Evolutionary conservation across 2,329 filamentous ascomycete species (phyloP).

Genomic region (Aspergillus hortae): DNA sequence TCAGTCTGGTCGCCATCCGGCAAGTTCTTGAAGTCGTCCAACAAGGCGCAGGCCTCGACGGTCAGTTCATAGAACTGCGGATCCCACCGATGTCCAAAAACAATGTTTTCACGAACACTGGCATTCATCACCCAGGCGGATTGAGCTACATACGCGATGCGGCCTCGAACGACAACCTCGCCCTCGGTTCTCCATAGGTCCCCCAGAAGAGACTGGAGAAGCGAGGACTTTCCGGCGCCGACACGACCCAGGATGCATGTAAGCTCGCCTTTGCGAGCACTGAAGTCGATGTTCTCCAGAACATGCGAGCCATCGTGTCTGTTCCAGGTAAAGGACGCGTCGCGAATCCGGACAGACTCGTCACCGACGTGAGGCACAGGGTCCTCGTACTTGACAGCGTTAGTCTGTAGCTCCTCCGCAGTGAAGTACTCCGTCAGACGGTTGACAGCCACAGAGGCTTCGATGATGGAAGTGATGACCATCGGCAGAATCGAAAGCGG

Average conservation of each 20-base stretch:
- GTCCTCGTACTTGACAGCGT: conserved; percentile 70
- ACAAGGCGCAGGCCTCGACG: conserved; percentile 81
- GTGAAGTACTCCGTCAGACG: conserved; percentile 80
- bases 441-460: conserved; percentile 86
- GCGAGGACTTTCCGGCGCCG: conserved; percentile 90
- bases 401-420: conserved; percentile 83
- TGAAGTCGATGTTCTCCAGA: conserved; percentile 81
- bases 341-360: conserved; percentile 76
- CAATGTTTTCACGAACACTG: conserved; percentile 92
- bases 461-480: conserved; percentile 95
- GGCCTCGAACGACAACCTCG: conserved; percentile 75
- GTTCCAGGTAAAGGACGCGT: conserved; percentile 94
- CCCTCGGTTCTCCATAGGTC: conserved; percentile 89
- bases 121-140: conserved; percentile 97
- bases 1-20: conserved; percentile 96
- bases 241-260: conserved; percentile 91
- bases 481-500: conserved; percentile 91
- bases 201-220: conserved; percentile 82
- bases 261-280: conserved; percentile 86
- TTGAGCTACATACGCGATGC: conserved; percentile 87
- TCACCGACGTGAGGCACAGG: conserved; percentile 74
- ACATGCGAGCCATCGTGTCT: conserved; percentile 66
- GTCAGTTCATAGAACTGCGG: conserved; percentile 92
- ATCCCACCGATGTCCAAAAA: conserved; percentile 94
- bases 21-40: conserved; percentile 86